Percentiles rank a stretch among this genome's conserved stretches.
Conservation (phyloP, 129 eudicot species). For the Artemisia argyi region DNA sequence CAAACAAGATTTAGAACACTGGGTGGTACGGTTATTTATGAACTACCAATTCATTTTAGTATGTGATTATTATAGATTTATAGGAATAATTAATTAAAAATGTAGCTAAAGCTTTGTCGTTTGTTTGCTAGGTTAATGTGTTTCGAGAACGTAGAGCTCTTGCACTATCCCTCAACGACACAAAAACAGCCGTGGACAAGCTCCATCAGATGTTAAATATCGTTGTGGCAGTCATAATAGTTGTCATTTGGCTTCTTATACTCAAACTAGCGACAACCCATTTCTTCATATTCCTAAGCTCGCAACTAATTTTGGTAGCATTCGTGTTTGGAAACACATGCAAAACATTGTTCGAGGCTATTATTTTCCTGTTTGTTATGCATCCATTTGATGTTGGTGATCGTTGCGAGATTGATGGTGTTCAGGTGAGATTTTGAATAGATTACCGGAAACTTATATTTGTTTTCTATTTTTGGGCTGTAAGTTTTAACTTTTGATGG, state of each 20-base stretch:
- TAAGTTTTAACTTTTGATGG: constrained; percentile 5
- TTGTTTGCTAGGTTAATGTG: constrained; percentile 36
- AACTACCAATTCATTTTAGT: no score
- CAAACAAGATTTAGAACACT: constrained; percentile 44
- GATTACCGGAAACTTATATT: background rate
- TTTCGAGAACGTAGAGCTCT: constrained; percentile 54
- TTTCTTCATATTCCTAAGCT: constrained; percentile 44
- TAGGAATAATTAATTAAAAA: no score
- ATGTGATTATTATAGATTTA: no score
- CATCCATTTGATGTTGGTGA: constrained; percentile 62
- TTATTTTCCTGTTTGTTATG: constrained; percentile 46
- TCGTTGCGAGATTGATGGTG: constrained; percentile 45
- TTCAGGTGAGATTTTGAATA: constrained; percentile 33
- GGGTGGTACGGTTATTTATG: constrained; percentile 45
- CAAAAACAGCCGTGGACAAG: constrained; percentile 56
- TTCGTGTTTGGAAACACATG: constrained; percentile 65
- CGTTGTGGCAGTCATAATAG: constrained; percentile 31
- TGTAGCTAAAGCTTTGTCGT: background rate
- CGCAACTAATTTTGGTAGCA: constrained; percentile 49
- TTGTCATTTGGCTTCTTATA: constrained; percentile 43
- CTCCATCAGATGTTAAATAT: constrained; percentile 54
- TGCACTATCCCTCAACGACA: constrained; percentile 52
- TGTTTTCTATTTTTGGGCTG: background rate
- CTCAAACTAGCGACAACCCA: constrained; percentile 48
- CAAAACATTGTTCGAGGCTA: constrained; percentile 50